Evolutionary conservation across 2,329 filamentous ascomycete genomes (phyloP), one percentile per base, ranked within the genome.

Genomic region (Stromatinia cepivora): DNA sequence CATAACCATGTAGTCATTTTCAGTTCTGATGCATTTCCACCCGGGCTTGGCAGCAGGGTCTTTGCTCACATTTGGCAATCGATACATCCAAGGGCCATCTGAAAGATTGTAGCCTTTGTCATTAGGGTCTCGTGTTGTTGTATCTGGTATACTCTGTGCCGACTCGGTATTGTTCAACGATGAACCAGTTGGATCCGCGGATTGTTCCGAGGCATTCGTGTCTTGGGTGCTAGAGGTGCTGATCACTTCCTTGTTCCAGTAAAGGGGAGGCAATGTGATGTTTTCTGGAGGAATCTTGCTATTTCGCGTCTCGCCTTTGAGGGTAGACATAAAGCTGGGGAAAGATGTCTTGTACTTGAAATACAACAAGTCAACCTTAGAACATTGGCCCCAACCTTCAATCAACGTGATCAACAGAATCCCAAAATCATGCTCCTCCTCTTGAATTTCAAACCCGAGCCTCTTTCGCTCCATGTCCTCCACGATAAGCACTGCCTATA

Each of bases 71-170:
- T 62, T 22, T 22, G 52, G n/a, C 3, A 75, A 48, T 54, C 70
- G 71, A 53, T 73, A 76, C 28, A 73, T 52, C 75, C 75, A 77
- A 34, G 76, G 71, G 9, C 76, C 76, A 65, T 76, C 70, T 4
- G 69, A 59, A 2, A 77, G 65, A 17, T 70, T 75, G 36, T 75
- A 76, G 9, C 75, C 75, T 28, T 62, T 67, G 5, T 64, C 69
- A 13, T 48, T 9, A 2, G 36, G 45, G 1, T 57, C 31, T 42
- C 61, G 58, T n/a, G 3, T 11, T 15, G 9, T 22, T 28, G 25
- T n/a, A 36, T 17, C 25, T 64, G 31, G 31, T 31, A 3, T 2
- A 10, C 4, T 36, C 13, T 25, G 46, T 17, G 22, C n/a, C 15
- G 9, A 28, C 17, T 25, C n/a, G 0, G 50, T 11, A 39, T 48